phyloP scores from a whole-genome alignment of 176 grass and related monocot species.

The Eremochloa ophiuroides region DNA sequence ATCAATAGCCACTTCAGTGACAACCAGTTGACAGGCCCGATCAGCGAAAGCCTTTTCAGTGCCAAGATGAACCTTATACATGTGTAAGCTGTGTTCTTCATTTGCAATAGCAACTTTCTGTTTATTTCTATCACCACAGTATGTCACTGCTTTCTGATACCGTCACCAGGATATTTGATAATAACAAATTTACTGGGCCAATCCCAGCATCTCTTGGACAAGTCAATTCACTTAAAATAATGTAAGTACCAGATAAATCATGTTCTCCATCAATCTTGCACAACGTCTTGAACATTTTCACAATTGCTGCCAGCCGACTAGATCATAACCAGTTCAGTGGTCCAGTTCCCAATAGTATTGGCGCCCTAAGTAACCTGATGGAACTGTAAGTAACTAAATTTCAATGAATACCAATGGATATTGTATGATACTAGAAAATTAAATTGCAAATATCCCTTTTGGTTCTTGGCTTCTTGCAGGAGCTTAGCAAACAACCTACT shows the following conservation, averaged over 20 bases:
- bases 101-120: slow-evolving; percentile 21
- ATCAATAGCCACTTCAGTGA: slow-evolving; percentile 78
- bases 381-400: slow-evolving; percentile 63
- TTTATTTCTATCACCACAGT: not conserved
- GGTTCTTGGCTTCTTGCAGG: slow-evolving; percentile 33
- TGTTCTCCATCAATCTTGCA: not conserved
- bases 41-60: slow-evolving; percentile 58
- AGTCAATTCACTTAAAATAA: slow-evolving; percentile 50
- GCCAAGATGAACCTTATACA: slow-evolving; percentile 59
- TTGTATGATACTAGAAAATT: slow-evolving; percentile 9
- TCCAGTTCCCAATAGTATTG: slow-evolving; percentile 51
- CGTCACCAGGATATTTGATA: slow-evolving; percentile 62
- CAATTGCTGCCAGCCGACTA: slow-evolving; percentile 47
- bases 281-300: not conserved
- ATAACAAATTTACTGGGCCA: slow-evolving; percentile 59
- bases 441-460: not conserved
- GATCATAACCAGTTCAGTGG: slow-evolving; percentile 60
- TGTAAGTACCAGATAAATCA: slow-evolving; percentile 36
- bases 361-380: slow-evolving; percentile 35
- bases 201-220: slow-evolving; percentile 57
- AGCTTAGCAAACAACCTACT: slow-evolving; percentile 53
- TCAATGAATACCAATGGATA: slow-evolving; percentile 24
- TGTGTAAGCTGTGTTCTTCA: slow-evolving; percentile 44
- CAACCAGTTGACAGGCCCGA: slow-evolving; percentile 68
- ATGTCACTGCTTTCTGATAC: slow-evolving; percentile 21